These are phyloP conservation scores for Hymenotorrendiella dingleyae DNA, from an alignment of 2,329 filamentous ascomycete genomes.

Conservation along the genomic window DNA sequence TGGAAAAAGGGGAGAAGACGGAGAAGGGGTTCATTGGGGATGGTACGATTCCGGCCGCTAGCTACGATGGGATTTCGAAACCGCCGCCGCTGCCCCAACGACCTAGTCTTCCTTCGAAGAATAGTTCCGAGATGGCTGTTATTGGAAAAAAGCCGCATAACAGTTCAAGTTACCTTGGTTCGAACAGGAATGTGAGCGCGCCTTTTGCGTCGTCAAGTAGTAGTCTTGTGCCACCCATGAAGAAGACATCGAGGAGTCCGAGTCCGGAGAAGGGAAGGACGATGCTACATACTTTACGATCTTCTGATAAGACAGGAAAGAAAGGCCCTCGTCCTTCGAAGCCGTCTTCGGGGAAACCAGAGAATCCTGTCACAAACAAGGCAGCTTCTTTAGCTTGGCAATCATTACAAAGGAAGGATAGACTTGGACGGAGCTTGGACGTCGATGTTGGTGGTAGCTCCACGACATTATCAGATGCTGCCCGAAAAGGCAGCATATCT, in stretches of 20 bases:
- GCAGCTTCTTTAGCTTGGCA: slow-evolving; percentile 58
- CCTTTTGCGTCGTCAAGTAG: slow-evolving; percentile 12
- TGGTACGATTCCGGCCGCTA: slow-evolving; percentile 74
- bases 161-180: slow-evolving; percentile 7
- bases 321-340: slow-evolving; percentile 34
- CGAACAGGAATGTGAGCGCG: slow-evolving; percentile 14
- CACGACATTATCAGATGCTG: slow-evolving; percentile 17
- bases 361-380: slow-evolving; percentile 52
- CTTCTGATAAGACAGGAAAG: slow-evolving; percentile 41
- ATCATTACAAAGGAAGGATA: slow-evolving; percentile 25
- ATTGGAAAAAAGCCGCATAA: slow-evolving; percentile 29
- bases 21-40: slow-evolving; percentile 64
- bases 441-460: slow-evolving; percentile 22
- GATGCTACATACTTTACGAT: slow-evolving; percentile 56
- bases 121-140: slow-evolving; percentile 44
- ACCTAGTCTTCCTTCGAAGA: slow-evolving; percentile 40
- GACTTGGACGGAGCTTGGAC: slow-evolving; percentile 25
- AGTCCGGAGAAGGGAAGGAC: slow-evolving; percentile 54
- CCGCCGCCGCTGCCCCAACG: slow-evolving; percentile 50
- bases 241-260: slow-evolving; percentile 39
- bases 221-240: slow-evolving; percentile 24
- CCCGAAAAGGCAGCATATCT: slow-evolving; percentile 18
- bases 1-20: too few species aligned
- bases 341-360: slow-evolving; percentile 34
- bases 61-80: slow-evolving; percentile 74